These are phyloP conservation scores for Cyclotella baltica DNA, from an alignment of 108 stramenopile genomes.

Conservation along the genomic window DNA sequence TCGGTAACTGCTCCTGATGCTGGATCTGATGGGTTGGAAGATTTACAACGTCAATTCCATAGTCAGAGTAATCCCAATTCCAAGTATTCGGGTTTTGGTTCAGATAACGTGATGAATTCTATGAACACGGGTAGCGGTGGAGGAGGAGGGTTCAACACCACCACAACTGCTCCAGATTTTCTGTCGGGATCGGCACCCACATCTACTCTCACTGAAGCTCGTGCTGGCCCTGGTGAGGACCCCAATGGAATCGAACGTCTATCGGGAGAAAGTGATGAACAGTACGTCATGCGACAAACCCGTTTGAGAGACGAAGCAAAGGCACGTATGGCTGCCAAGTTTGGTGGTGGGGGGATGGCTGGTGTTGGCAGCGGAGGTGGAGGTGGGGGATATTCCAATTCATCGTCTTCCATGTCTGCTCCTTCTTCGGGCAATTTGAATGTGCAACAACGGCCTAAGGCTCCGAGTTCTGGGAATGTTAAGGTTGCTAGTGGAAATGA, in stretches of 20 bases:
- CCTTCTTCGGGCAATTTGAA: conserved; percentile 50
- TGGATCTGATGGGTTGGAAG: conserved; percentile 69
- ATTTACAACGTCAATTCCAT: conserved; percentile 74
- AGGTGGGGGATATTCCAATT: conserved; percentile 7
- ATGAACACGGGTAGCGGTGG: conserved; percentile 29
- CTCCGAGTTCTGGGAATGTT: conserved; percentile 39
- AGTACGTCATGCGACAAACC: conserved; percentile 92
- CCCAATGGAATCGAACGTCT: conserved; percentile 88
- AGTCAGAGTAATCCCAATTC: conserved; percentile 65
- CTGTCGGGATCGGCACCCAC: conserved; percentile 13
- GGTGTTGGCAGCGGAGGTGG: conserved; percentile 55
- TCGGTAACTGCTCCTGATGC: conserved; percentile 68
- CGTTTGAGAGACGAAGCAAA: conserved; percentile 83
- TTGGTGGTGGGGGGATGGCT: conserved; percentile 73
- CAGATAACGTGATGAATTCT: conserved; percentile 46
- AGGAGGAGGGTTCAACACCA: conserved; percentile 13
- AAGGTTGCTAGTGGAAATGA: conserved; percentile 66
- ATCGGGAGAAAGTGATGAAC: conserved; percentile 89
- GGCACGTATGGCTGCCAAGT: conserved; percentile 87
- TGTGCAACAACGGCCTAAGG: conserved; percentile 10
- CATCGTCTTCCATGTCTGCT: conserved; percentile 31
- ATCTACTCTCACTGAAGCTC: conserved; percentile 57
- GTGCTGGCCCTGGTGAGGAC: conserved; percentile 80
- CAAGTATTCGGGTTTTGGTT: conserved; percentile 85
- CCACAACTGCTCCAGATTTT: conserved; percentile 18